A percentile compares a stretch with the other conserved stretches of the same genome.
Conservation (phyloP, 352 stramenopile genomes). For the Pythium graminicola region DNA sequence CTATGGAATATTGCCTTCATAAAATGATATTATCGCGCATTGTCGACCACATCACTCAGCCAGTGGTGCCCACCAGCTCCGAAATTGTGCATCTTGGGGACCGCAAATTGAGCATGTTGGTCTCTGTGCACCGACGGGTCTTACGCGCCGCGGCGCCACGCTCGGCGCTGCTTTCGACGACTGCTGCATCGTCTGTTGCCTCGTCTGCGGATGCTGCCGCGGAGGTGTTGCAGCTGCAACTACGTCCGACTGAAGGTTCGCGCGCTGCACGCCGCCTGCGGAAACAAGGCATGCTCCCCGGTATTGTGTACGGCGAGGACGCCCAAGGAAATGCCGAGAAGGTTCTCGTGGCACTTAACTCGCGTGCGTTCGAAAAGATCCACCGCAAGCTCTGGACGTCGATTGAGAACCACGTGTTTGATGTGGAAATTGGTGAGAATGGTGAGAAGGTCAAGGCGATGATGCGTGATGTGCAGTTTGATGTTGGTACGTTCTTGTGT, state of each 20-base stretch:
- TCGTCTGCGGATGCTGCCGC: conserved; percentile 6
- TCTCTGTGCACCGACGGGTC: conserved; percentile 25
- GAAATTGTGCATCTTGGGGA: conserved; percentile 8
- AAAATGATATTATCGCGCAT: conserved; percentile 8
- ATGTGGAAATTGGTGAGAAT: conserved; percentile 59
- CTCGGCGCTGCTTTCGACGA: conserved; percentile 37
- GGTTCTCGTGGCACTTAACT: conserved; percentile 68
- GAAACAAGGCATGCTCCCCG: conserved; percentile 71
- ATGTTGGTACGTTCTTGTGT: conserved; percentile 39
- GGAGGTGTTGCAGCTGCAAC: conserved; percentile 48
- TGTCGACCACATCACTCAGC: conserved; percentile 25
- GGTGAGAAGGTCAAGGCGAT: conserved; percentile 60
- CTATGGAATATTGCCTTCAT: conserved; percentile 5
- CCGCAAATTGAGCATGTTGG: conserved; percentile 21
- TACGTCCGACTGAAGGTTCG: conserved; percentile 64
- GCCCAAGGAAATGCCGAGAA: conserved; percentile 54
- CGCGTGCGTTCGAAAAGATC: conserved; percentile 68
- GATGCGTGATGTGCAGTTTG: conserved; percentile 83
- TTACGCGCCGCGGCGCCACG: conserved; percentile 28
- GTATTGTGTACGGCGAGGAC: conserved; percentile 81
- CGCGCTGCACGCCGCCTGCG: conserved; percentile 72
- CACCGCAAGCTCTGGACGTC: conserved; percentile 85
- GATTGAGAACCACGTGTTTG: conserved; percentile 85
- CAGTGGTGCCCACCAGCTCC: conserved; percentile 11
- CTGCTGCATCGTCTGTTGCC: conserved; percentile 17